Base-by-base conservation (phyloP, 805 yeast species). In the Metschnikowia shivogae region DNA sequence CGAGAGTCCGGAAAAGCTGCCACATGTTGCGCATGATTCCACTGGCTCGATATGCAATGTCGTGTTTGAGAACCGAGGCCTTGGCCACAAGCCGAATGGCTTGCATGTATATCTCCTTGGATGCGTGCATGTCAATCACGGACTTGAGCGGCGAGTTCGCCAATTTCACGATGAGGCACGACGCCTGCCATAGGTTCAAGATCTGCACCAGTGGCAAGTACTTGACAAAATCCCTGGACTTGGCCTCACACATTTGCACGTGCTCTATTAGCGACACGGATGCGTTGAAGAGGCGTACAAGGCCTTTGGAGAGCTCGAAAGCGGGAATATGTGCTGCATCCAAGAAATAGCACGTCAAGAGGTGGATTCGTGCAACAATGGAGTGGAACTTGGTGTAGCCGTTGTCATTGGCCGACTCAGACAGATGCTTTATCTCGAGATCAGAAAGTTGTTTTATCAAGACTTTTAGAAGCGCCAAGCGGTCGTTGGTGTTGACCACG, bases 21-120 rank as follows among this genome's bases (percentile, higher is more conserved):
- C 99, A 92, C 72, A 89, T 83, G 59, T 89, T 89, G 57, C 86
- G 78, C 93, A 93, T 88, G 47, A 93, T 89, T 7, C 96, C 97
- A 37, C 95, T 82, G 0, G 96, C 86, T 53, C 98, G 77, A 61
- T 87, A 88, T 0, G 97, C 88, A 74, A 93, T 82, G 60, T 92
- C 99, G 65, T 90, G 93, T 56, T 89, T 89, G 55, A 88, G 71
- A 26, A 92, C 84, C 0, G 97, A 88, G 0, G 96, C 95, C 48
- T 81, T 81, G 46, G 81, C 77, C 1, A 93, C 81, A 37, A 86
- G 64, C 14, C 76, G 71, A 19, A 86, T 80, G 1, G 93, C 93
- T 19, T 71, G 68, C 49, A 77, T 78, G 56, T 84, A 88, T 27
- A 85, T 75, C 44, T 74, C 77, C 58, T 80, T 82, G 6, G 97